A percentile compares a stretch with the other conserved stretches of the same genome.
Evolutionary conservation across 306 rosid species (phyloP).

Genomic region (Luffa aegyptiaca): DNA sequence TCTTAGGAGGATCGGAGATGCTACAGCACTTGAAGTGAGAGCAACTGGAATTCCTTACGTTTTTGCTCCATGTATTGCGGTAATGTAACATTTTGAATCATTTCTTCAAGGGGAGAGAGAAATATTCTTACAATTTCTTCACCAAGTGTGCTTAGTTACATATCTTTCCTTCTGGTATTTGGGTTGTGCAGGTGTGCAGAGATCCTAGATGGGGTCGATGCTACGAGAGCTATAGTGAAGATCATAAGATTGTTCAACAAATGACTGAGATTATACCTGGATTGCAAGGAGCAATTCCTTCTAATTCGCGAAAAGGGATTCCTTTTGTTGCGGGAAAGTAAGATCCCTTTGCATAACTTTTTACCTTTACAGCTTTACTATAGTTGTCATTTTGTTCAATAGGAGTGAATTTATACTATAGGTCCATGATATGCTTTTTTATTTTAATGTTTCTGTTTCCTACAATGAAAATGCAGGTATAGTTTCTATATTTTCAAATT

Average conservation of each 20-base stretch:
- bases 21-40: constrained; percentile 97
- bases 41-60: constrained; percentile 92
- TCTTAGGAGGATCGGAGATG: constrained; percentile 78
- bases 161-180: constrained; percentile 1
- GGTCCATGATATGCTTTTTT: background rate
- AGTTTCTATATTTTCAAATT: background rate
- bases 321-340: constrained; percentile 94
- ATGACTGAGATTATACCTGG: constrained; percentile 97
- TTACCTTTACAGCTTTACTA: background rate
- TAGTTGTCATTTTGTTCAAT: background rate
- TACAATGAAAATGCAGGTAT: background rate
- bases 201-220: constrained; percentile 99
- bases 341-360: constrained; percentile 18
- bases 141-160: background rate
- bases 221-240: constrained; percentile 96
- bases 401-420: background rate
- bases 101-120: background rate
- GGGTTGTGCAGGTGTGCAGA: constrained; percentile 59
- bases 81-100: constrained; percentile 17
- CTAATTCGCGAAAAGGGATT: constrained; percentile 46
- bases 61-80: constrained; percentile 98
- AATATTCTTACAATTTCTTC: background rate
- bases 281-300: constrained; percentile 81
- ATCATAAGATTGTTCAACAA: constrained; percentile 51
- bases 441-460: background rate